Conservation (phyloP, 371 early-diverging fungal genomes). For the Rhizopus stolonifer region DNA sequence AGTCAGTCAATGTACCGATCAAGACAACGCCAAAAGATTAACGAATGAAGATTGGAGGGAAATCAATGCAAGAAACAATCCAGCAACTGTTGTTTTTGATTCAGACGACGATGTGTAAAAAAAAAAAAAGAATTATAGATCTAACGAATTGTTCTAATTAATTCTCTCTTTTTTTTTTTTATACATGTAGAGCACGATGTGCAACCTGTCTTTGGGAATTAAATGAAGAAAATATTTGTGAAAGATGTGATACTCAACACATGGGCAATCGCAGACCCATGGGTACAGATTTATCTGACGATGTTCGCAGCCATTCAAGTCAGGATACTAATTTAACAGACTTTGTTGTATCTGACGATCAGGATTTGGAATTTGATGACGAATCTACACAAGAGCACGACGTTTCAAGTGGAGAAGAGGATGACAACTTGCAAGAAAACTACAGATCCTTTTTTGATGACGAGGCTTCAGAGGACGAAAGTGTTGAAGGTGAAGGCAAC, state of each 20-base stretch:
- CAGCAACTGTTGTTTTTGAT: neutral
- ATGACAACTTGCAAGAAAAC: too few relatives aligned
- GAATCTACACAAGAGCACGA: too few relatives aligned
- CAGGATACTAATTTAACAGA: constrained; percentile 5
- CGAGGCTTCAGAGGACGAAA: neutral
- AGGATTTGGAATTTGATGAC: neutral
- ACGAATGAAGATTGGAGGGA: constrained; percentile 3
- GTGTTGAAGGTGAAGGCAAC: neutral
- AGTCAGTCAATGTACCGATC: neutral
- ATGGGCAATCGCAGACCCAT: neutral
- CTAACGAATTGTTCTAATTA: neutral
- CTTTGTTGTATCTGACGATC: constrained; percentile 5
- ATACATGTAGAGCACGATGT: constrained; percentile 11
- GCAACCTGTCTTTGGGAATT: constrained; percentile 19
- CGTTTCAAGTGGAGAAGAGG: too few relatives aligned
- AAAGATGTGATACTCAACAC: constrained; percentile 6
- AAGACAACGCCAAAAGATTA: constrained; percentile 1
- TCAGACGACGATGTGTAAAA: constrained; percentile 13
- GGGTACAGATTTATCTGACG: neutral
- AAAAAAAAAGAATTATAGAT: neutral
- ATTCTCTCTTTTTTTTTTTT: too few relatives aligned
- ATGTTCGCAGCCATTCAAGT: neutral
- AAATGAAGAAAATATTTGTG: constrained; percentile 8
- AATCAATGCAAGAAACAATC: constrained; percentile 1
- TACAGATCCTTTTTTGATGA: neutral